phyloP scores from a whole-genome alignment of 495 filamentous ascomycete genomes.

The Podospora fimiseda region DNA sequence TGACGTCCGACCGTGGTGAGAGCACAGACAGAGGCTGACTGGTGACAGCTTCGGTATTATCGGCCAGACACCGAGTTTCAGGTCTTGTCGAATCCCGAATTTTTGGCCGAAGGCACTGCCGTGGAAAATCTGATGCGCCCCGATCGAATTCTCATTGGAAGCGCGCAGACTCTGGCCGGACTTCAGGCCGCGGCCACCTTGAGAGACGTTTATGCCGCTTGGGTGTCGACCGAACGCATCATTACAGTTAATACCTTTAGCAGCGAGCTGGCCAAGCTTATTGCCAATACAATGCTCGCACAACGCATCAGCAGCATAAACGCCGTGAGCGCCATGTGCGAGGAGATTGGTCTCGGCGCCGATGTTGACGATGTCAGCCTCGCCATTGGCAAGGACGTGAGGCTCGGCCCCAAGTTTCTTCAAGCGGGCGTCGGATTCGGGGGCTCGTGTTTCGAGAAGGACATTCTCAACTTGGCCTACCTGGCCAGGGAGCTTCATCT shows the following conservation, averaged over 20 bases:
- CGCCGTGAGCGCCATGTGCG: slow-evolving; percentile 72
- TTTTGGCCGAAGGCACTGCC: slow-evolving; percentile 73
- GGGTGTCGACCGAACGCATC: slow-evolving; percentile 62
- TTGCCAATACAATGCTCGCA: slow-evolving; percentile 74
- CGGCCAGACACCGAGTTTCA: slow-evolving; percentile 61
- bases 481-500: slow-evolving; percentile 64
- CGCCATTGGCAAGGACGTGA: slow-evolving; percentile 61
- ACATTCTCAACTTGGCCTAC: slow-evolving; percentile 70
- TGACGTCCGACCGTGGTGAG: not conserved
- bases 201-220: slow-evolving; percentile 59
- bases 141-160: slow-evolving; percentile 74
- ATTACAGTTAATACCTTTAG: slow-evolving; percentile 72
- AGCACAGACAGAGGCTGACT: not conserved
- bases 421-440: slow-evolving; percentile 73
- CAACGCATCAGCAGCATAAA: slow-evolving; percentile 83
- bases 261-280: slow-evolving; percentile 73
- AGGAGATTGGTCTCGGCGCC: slow-evolving; percentile 58
- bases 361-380: slow-evolving; percentile 66
- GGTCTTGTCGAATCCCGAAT: slow-evolving; percentile 79
- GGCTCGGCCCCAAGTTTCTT: slow-evolving; percentile 70
- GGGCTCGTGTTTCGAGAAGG: slow-evolving; percentile 80
- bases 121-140: slow-evolving; percentile 64
- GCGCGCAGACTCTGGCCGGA: slow-evolving; percentile 49
- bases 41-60: slow-evolving; percentile 33
- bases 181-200: slow-evolving; percentile 56